These are phyloP conservation scores for Stagonosporopsis chrysanthemi DNA, from an alignment of 2,329 filamentous ascomycete genomes.

Conservation along the genomic window DNA sequence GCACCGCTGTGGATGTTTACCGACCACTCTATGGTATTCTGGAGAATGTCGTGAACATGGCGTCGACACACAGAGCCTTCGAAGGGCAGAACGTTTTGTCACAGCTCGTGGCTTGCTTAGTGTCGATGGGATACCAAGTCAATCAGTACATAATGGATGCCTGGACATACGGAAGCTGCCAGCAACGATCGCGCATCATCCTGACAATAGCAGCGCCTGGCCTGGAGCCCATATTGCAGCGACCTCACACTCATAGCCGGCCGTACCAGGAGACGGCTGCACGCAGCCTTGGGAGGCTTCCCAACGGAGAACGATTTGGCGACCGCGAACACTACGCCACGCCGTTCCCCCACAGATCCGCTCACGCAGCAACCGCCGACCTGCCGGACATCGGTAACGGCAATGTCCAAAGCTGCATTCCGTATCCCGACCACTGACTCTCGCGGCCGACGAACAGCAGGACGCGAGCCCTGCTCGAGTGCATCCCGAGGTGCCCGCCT, in stretches of 20 bases:
- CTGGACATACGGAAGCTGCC: slow-evolving; percentile 71
- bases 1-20: slow-evolving; percentile 76
- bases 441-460: slow-evolving; percentile 24
- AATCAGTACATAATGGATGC: slow-evolving; percentile 73
- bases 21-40: slow-evolving; percentile 76
- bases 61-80: slow-evolving; percentile 55
- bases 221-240: slow-evolving; percentile 62
- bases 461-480: slow-evolving; percentile 58
- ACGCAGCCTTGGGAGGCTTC: slow-evolving; percentile 59
- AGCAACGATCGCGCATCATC: slow-evolving; percentile 73
- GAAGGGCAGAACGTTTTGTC: slow-evolving; percentile 71
- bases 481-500: slow-evolving; percentile 65
- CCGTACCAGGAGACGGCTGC: slow-evolving; percentile 47
- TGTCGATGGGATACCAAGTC: slow-evolving; percentile 79
- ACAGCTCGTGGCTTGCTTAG: slow-evolving; percentile 74
- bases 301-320: slow-evolving; percentile 60
- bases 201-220: slow-evolving; percentile 75
- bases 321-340: slow-evolving; percentile 60
- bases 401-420: slow-evolving; percentile 67
- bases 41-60: slow-evolving; percentile 77
- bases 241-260: slow-evolving; percentile 69
- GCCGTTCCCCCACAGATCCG: slow-evolving; percentile 67
- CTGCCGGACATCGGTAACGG: slow-evolving; percentile 70
- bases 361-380: slow-evolving; percentile 63
- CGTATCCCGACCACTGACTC: slow-evolving; percentile 73